These are phyloP conservation scores for Exophiala sideris DNA, from an alignment of 2,329 filamentous ascomycete species.

Conservation along the genomic window DNA sequence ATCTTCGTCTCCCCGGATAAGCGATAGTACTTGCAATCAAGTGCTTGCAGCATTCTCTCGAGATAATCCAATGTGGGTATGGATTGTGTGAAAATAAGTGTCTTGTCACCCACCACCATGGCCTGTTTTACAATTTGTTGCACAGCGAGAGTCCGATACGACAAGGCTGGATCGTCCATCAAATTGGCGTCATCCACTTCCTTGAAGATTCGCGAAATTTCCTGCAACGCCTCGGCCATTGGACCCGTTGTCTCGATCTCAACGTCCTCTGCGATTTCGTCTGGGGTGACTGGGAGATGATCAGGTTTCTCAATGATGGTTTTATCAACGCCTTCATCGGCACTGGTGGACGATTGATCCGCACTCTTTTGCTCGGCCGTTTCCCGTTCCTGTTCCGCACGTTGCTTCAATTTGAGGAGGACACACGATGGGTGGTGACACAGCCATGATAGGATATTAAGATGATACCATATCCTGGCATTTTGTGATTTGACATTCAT, in stretches of 20 bases:
- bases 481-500: constrained; percentile 30
- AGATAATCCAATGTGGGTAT: constrained; percentile 68
- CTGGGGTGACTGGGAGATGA: not conserved
- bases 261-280: constrained; percentile 4
- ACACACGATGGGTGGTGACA: constrained; percentile 59
- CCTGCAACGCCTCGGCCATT: constrained; percentile 14
- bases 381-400: constrained; percentile 27
- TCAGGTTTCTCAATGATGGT: not conserved
- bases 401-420: constrained; percentile 46
- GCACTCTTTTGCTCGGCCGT: constrained; percentile 10
- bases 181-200: constrained; percentile 26
- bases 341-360: constrained; percentile 7
- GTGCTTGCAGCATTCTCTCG: constrained; percentile 51
- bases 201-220: constrained; percentile 21
- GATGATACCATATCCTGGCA: constrained; percentile 53
- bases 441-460: constrained; percentile 52
- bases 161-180: constrained; percentile 51
- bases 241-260: constrained; percentile 9
- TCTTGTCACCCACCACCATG: constrained; percentile 62
- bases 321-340: not conserved
- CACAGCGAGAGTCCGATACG: constrained; percentile 67
- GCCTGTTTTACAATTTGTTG: constrained; percentile 66
- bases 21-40: constrained; percentile 49
- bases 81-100: constrained; percentile 76
- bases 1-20: constrained; percentile 66